Percentiles rank a stretch among this genome's conserved stretches.
Conservation (phyloP, 805 yeast species). For the Metschnikowia colocasiae region DNA sequence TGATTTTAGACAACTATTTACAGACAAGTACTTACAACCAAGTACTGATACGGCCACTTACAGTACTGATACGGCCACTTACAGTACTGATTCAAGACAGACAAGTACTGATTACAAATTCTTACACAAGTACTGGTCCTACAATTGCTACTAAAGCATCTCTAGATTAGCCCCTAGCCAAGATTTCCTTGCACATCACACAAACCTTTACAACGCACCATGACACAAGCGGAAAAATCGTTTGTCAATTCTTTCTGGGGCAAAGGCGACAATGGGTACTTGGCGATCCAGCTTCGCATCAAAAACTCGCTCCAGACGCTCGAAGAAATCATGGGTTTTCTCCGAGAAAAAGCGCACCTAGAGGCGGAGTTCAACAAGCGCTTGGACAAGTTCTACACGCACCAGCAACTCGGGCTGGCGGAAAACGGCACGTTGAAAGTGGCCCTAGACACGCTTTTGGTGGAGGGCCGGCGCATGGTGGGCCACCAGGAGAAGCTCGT, state of each 20-base stretch:
- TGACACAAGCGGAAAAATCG: slow-evolving; percentile 19
- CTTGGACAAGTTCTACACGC: slow-evolving; percentile 48
- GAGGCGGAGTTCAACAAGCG: slow-evolving; percentile 71
- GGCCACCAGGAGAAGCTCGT: slow-evolving; percentile 55
- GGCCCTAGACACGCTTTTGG: slow-evolving; percentile 54
- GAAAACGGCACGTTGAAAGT: slow-evolving; percentile 59
- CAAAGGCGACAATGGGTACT: slow-evolving; percentile 63
- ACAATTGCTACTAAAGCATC: no score
- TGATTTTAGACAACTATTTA: no score
- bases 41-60: no score
- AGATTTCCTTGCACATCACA: neutral
- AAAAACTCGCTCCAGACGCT: slow-evolving; percentile 56
- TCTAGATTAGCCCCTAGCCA: no score
- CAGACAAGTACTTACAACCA: no score
- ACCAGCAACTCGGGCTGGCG: slow-evolving; percentile 46
- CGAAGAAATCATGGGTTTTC: slow-evolving; percentile 33
- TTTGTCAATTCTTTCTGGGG: slow-evolving; percentile 55
- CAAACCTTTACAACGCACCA: neutral
- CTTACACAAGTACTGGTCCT: no score
- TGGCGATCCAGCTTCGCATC: slow-evolving; percentile 52
- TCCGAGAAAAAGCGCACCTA: slow-evolving; percentile 46
- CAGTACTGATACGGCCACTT: no score
- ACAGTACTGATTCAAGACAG: no score
- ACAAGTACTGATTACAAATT: no score
- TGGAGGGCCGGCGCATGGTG: slow-evolving; percentile 58